Evolutionary conservation across 2,329 filamentous ascomycete genomes (phyloP), one percentile per base, ranked within the genome.

Genomic region (Emmonsia crescens): DNA sequence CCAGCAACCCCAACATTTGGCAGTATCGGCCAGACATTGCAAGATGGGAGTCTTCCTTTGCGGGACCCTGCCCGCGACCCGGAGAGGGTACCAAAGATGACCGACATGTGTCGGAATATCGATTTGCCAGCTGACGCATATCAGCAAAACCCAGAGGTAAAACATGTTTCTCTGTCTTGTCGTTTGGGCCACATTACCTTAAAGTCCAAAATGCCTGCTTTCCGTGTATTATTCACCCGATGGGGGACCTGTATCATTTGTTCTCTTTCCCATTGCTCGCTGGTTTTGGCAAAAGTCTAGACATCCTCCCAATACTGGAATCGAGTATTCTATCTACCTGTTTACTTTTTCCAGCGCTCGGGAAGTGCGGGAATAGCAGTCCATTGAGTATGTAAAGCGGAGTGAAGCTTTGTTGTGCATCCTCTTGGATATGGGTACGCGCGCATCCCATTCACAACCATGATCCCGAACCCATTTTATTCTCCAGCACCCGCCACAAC

Each of bases 31-130:
- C 55, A 57, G 19, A 46, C 33, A 16, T 16, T 52, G 38, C 29
- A n/a, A 14, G 56, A 51, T 19, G 36, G 48, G 16, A 46, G 52
- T 16, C 48, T 60, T 31, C 64, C 64, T 9, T 48, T 60, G 21
- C 57, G 57, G 3, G 64, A 66, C 36, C 51, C 24, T 24, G 46
- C 54, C 24, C 33, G 33, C 10, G 55, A 57, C 19, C 55, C 55
- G 0, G 24, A 27, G 5, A 42, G 40, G 4, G 5, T n/a, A 6
- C 24, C 38, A 2, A 21, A 40, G 10, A 16, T 61, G 14, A 59
- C 49, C 10, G 64, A 64, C 49, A 63, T 65, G 58, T 64, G 60
- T 55, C 62, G 60, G n/a, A 61, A 64, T 42, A 38, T 64, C 16
- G 64, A 65, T 42, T 10, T 63, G 14, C 56, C 62, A n/a, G 33